Evolutionary conservation across 2,329 filamentous ascomycete species (phyloP).

Genomic region (Albifimbria verrucaria): DNA sequence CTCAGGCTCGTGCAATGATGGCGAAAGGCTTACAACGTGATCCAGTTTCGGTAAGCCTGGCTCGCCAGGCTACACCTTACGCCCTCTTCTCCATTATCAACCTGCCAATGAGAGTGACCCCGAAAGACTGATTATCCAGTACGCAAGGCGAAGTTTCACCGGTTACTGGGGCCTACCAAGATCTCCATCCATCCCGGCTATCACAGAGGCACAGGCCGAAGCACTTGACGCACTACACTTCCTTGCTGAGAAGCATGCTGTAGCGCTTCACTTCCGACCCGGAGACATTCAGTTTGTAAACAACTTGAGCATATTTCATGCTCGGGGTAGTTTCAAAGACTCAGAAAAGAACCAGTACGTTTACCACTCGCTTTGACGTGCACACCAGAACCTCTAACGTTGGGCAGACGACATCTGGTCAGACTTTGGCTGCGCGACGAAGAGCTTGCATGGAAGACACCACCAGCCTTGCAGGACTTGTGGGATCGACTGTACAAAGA

Average conservation of each 20-base stretch:
- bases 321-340: slow-evolving; percentile 43
- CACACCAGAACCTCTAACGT: neutral
- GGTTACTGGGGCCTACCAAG: slow-evolving; percentile 51
- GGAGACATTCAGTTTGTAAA: slow-evolving; percentile 54
- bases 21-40: neutral
- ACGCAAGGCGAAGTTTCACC: slow-evolving; percentile 53
- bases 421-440: slow-evolving; percentile 46
- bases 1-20: neutral
- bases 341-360: slow-evolving; percentile 36
- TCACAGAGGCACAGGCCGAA: slow-evolving; percentile 48
- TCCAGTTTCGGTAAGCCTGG: slow-evolving; percentile 45
- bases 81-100: slow-evolving; percentile 54
- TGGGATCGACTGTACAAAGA: neutral
- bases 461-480: slow-evolving; percentile 13
- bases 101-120: slow-evolving; percentile 37
- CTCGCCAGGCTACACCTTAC: slow-evolving; percentile 34
- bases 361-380: neutral
- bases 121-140: slow-evolving; percentile 54
- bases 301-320: slow-evolving; percentile 51
- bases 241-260: slow-evolving; percentile 38
- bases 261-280: slow-evolving; percentile 40
- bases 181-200: slow-evolving; percentile 50
- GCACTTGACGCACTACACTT: slow-evolving; percentile 49
- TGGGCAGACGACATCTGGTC: slow-evolving; percentile 40
- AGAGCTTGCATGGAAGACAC: slow-evolving; percentile 44